These are phyloP conservation scores for Bipolaris sorokiniana DNA, from an alignment of 2,329 filamentous ascomycete genomes.

Conservation along the genomic window DNA sequence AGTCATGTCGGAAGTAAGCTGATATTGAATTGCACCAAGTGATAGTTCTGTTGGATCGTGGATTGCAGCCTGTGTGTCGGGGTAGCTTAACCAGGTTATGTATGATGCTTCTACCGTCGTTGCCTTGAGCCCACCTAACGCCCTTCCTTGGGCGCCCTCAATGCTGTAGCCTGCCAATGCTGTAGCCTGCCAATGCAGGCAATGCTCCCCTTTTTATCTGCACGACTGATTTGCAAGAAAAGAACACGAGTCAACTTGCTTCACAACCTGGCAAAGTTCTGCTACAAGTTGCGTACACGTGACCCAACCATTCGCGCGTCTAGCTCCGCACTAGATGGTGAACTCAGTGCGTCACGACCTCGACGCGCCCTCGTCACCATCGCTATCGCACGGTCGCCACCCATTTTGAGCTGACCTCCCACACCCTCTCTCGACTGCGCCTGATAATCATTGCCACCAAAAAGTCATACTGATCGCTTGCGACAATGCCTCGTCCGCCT, in stretches of 20 bases:
- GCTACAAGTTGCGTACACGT: slow-evolving; percentile 4
- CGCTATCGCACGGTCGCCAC: slow-evolving; percentile 12
- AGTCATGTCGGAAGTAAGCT: slow-evolving; percentile 8
- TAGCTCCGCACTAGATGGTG: slow-evolving; percentile 17
- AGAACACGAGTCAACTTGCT: background rate
- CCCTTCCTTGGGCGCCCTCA: background rate
- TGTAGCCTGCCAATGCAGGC: background rate
- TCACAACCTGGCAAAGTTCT: background rate
- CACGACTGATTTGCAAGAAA: too few species aligned
- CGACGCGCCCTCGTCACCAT: slow-evolving; percentile 17
- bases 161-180: background rate
- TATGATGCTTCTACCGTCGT: background rate
- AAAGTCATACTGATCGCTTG: slow-evolving; percentile 2
- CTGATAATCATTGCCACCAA: background rate
- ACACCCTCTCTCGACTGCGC: slow-evolving; percentile 15
- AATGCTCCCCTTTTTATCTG: too few species aligned
- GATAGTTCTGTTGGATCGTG: background rate
- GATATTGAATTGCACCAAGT: background rate
- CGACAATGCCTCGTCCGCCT: slow-evolving; percentile 47
- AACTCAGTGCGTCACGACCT: slow-evolving; percentile 23
- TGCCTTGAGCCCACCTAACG: background rate
- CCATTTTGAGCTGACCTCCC: slow-evolving; percentile 3
- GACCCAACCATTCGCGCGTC: slow-evolving; percentile 19
- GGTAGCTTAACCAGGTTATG: background rate
- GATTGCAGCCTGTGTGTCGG: background rate